Conservation (phyloP, 2,329 filamentous ascomycete species). For the Neurospora sp. region DNA sequence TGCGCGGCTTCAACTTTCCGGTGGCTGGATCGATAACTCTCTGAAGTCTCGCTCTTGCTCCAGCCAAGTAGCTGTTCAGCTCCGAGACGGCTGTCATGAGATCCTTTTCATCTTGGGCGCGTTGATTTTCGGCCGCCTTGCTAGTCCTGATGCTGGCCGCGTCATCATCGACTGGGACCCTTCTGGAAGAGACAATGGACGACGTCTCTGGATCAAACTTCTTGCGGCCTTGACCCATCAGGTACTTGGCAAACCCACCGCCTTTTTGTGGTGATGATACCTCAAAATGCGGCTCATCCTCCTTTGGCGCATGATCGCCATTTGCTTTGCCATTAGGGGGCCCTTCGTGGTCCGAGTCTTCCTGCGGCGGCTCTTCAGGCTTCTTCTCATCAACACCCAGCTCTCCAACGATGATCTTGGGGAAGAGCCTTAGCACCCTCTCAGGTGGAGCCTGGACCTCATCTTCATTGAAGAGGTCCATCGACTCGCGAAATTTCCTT, state of each 20-base stretch:
- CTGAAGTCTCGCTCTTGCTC: conserved; percentile 61
- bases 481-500: conserved; percentile 71
- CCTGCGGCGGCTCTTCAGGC: conserved; percentile 26
- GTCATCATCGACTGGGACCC: conserved; percentile 45
- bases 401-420: conserved; percentile 71
- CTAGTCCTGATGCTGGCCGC: conserved; percentile 40
- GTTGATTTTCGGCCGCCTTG: conserved; percentile 36
- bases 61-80: conserved; percentile 78
- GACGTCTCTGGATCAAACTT: conserved; percentile 41
- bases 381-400: conserved; percentile 35
- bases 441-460: conserved; percentile 85
- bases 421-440: conserved; percentile 76
- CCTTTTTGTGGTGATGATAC: conserved; percentile 28
- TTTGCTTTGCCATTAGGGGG: conserved; percentile 18
- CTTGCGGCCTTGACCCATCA: conserved; percentile 37
- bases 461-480: conserved; percentile 78
- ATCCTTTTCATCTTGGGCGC: conserved; percentile 63
- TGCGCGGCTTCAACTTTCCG: conserved; percentile 47
- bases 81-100: conserved; percentile 72
- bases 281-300: conserved; percentile 11
- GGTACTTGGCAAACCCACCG: conserved; percentile 43
- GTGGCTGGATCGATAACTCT: conserved; percentile 52
- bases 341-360: conserved; percentile 23
- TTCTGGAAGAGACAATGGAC: conserved; percentile 51
- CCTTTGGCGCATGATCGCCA: conserved; percentile 23